phyloP scores from a whole-genome alignment of 2,329 filamentous ascomycete genomes.

The Ascochyta clinopodiicola region DNA sequence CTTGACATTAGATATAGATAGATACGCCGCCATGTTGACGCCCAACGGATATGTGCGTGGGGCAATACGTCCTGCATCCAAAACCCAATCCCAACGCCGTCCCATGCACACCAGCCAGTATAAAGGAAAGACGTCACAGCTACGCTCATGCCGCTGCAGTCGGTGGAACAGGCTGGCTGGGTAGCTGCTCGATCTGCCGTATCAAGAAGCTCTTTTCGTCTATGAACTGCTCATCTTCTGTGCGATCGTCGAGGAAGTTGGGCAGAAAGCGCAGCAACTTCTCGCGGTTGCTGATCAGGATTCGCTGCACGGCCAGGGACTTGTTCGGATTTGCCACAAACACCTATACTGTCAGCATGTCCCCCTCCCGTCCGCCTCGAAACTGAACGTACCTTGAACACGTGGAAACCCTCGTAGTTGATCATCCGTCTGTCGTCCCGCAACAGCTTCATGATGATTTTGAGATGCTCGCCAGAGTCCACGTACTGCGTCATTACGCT shows the following conservation, averaged over 20 bases:
- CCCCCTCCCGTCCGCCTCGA: not conserved
- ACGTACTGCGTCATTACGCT: constrained; percentile 98
- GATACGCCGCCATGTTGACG: constrained; percentile 15
- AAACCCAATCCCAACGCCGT: constrained; percentile 15
- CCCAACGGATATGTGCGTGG: constrained; percentile 3
- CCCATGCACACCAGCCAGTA: constrained; percentile 17
- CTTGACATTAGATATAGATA: constrained; percentile 8
- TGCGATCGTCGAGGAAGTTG: constrained; percentile 91
- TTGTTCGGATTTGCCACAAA: constrained; percentile 99
- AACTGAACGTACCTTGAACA: constrained; percentile 75
- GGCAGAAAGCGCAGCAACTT: constrained; percentile 87
- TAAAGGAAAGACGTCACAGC: not conserved
- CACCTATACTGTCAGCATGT: constrained; percentile 60
- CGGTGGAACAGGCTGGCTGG: constrained; percentile 39
- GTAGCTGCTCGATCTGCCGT: constrained; percentile 76
- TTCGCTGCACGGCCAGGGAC: constrained; percentile 92
- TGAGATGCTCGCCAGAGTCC: constrained; percentile 91
- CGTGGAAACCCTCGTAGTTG: constrained; percentile 98
- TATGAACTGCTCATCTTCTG: constrained; percentile 97
- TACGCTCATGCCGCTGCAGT: constrained; percentile 26
- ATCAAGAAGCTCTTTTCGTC: constrained; percentile 98
- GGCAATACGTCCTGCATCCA: not conserved
- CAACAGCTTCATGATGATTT: constrained; percentile 97
- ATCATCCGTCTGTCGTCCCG: constrained; percentile 98
- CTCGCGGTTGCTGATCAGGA: constrained; percentile 94